Percentiles rank a stretch among this genome's conserved stretches.
Evolutionary conservation across 139 green algal genomes (phyloP).

Genomic region (Trebouxia sp.): DNA sequence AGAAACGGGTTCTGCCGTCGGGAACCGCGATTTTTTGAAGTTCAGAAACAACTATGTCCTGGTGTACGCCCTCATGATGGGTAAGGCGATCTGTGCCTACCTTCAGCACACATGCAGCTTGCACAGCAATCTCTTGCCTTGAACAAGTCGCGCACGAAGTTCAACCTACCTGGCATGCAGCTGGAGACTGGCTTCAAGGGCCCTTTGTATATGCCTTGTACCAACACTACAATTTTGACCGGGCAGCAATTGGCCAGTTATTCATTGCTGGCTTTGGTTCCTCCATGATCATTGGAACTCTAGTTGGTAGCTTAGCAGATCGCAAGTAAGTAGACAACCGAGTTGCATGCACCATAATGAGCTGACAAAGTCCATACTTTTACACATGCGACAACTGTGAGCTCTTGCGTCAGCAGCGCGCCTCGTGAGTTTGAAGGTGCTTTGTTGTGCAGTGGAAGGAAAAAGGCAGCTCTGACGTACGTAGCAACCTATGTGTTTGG

Average conservation of each 20-base stretch:
- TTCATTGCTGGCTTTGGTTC: conserved; percentile 99
- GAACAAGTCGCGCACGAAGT: background rate
- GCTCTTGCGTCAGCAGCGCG: background rate
- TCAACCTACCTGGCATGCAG: conserved; percentile 48
- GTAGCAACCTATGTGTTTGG: conserved; percentile 81
- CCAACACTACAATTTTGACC: conserved; percentile 88
- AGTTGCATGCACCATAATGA: background rate
- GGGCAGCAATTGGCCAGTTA: conserved; percentile 87
- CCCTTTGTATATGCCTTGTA: conserved; percentile 99
- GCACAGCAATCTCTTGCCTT: background rate
- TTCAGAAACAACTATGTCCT: conserved; percentile 95
- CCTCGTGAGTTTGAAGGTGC: background rate
- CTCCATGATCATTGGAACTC: conserved; percentile 95
- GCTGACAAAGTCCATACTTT: no score
- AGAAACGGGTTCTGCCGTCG: background rate
- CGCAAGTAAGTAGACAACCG: conserved; percentile 66
- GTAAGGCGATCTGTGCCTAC: conserved; percentile 42
- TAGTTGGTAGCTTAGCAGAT: conserved; percentile 93
- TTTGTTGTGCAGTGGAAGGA: conserved; percentile 74
- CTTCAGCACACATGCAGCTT: background rate
- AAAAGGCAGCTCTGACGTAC: conserved; percentile 88
- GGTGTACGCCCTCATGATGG: conserved; percentile 97
- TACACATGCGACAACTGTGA: no score
- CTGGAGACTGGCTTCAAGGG: conserved; percentile 97
- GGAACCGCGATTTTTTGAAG: conserved; percentile 59